Conservation (phyloP, 1,139 yeast genomes). For the Kodamaea sp. region DNA sequence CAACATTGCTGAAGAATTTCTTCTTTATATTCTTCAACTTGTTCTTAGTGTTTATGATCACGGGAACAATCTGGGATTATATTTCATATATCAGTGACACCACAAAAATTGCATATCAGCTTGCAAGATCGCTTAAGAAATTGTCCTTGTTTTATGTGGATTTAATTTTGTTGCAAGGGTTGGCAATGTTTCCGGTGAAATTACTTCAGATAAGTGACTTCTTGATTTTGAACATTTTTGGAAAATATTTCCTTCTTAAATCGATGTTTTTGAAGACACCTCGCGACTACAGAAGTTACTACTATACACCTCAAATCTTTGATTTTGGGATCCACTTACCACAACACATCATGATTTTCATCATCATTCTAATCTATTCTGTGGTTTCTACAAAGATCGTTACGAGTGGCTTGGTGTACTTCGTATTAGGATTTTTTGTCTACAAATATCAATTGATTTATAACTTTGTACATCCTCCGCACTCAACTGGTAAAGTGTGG, state of each 20-base stretch:
- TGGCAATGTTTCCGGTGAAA: slow-evolving; percentile 82
- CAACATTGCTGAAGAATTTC: slow-evolving; percentile 78
- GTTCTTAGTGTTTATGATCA: slow-evolving; percentile 79
- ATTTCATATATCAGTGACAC: slow-evolving; percentile 71
- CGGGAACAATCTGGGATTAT: slow-evolving; percentile 69
- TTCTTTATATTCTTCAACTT: slow-evolving; percentile 82
- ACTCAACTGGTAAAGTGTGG: slow-evolving; percentile 73
- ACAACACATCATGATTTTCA: slow-evolving; percentile 62
- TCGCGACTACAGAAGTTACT: slow-evolving; percentile 47
- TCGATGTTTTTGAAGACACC: slow-evolving; percentile 55
- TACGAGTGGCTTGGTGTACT: slow-evolving; percentile 64
- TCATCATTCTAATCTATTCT: slow-evolving; percentile 62
- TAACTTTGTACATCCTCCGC: slow-evolving; percentile 70
- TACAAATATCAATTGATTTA: slow-evolving; percentile 66
- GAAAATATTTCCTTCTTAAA: slow-evolving; percentile 55
- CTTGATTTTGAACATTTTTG: slow-evolving; percentile 47
- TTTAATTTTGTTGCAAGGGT: slow-evolving; percentile 76
- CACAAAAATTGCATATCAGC: slow-evolving; percentile 73
- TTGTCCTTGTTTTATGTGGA: slow-evolving; percentile 81
- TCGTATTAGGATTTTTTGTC: slow-evolving; percentile 61
- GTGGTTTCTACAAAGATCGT: slow-evolving; percentile 66
- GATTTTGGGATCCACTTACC: slow-evolving; percentile 67
- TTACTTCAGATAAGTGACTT: slow-evolving; percentile 68
- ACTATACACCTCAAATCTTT: slow-evolving; percentile 63
- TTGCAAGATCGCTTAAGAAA: slow-evolving; percentile 70